phyloP scores from a whole-genome alignment of 768 basidiomycete species.

The Lactarius indigo region DNA sequence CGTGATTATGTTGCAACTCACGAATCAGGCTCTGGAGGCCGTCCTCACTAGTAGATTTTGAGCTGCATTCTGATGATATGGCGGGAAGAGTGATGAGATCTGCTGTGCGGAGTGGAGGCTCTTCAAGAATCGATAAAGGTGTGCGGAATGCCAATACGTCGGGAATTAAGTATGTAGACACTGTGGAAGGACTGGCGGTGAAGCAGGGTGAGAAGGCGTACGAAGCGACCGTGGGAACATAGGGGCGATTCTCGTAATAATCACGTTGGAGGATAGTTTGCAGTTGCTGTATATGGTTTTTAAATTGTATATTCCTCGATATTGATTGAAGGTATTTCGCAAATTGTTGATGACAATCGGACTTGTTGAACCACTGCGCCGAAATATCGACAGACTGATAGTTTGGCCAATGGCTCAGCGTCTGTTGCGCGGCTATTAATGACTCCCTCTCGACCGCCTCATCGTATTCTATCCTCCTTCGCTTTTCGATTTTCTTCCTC shows the following conservation, averaged over 20 bases:
- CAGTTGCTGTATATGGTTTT: slow-evolving; percentile 3
- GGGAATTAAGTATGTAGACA: not conserved
- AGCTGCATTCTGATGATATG: not conserved
- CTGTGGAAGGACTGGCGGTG: not conserved
- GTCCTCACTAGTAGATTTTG: not conserved
- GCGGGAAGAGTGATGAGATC: too few relatives aligned
- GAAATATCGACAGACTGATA: not conserved
- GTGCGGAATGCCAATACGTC: not conserved
- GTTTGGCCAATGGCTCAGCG: not conserved
- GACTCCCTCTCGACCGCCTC: not conserved
- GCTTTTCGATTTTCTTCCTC: not conserved
- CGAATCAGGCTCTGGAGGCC: slow-evolving; percentile 1
- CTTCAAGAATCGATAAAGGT: too few relatives aligned
- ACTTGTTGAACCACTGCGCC: not conserved
- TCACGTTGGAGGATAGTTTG: not conserved
- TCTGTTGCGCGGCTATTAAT: not conserved
- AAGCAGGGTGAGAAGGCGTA: not conserved
- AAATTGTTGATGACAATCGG: not conserved
- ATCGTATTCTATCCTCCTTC: not conserved
- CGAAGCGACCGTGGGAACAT: not conserved
- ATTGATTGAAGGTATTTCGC: slow-evolving; percentile 1
- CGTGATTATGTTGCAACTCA: not conserved
- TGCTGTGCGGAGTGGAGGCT: not conserved
- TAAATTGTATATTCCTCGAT: not conserved
- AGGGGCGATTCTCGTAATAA: not conserved